A percentile compares a stretch with the other conserved stretches of the same genome.
These are phyloP conservation scores for Venturiaceae sp. DNA, from an alignment of 2,329 filamentous ascomycete genomes.

Conservation along the genomic window DNA sequence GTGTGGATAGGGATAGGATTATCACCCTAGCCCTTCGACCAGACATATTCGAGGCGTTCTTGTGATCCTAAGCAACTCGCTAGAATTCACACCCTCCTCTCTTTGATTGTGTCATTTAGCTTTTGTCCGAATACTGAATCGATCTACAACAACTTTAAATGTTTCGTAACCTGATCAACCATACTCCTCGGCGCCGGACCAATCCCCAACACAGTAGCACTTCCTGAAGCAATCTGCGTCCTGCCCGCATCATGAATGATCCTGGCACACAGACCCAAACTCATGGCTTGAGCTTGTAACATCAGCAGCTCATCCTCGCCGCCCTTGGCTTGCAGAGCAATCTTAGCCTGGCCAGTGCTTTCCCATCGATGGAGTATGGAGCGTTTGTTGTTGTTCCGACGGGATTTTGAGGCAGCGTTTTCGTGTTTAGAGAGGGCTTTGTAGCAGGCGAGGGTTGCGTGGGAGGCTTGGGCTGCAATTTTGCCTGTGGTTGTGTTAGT, in stretches of 20 bases:
- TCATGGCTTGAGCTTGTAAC: slow-evolving; percentile 70
- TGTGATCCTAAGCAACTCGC: too few species aligned
- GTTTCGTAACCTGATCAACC: slow-evolving; percentile 77
- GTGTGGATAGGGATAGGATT: too few species aligned
- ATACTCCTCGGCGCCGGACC: slow-evolving; percentile 69
- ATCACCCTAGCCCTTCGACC: too few species aligned
- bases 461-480: slow-evolving; percentile 89
- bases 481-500: slow-evolving; percentile 53
- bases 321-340: slow-evolving; percentile 79
- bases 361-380: slow-evolving; percentile 79
- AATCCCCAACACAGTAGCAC: slow-evolving; percentile 78
- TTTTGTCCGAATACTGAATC: too few species aligned
- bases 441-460: slow-evolving; percentile 97
- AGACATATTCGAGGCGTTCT: too few species aligned
- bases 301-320: slow-evolving; percentile 65
- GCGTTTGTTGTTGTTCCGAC: neutral
- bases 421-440: slow-evolving; percentile 58
- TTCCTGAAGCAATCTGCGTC: slow-evolving; percentile 92
- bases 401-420: slow-evolving; percentile 20
- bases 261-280: slow-evolving; percentile 76
- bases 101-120: too few species aligned
- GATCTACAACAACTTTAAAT: slow-evolving; percentile 68
- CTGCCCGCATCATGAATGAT: slow-evolving; percentile 92
- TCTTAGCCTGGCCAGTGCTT: slow-evolving; percentile 76
- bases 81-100: too few species aligned